Base-by-base conservation (phyloP, 768 basidiomycete species). In the Lactarius indigo region DNA sequence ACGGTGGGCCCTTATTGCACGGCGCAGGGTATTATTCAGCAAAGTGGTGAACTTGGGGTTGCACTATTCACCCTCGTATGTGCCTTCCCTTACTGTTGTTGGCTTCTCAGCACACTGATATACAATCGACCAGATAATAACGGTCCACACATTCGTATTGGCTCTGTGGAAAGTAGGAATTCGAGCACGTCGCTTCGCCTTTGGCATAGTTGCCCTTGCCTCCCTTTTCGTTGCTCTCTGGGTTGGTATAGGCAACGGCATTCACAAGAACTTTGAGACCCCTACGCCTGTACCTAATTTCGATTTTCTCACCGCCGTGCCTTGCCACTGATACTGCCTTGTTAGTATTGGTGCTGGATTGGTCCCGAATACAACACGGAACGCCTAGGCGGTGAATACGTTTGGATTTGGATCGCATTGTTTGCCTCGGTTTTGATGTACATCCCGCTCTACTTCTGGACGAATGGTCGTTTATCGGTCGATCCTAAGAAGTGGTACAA, bases 331-430 rank as follows among this genome's bases (percentile, higher is more conserved):
- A 50, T 31, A 13, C 61, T 74, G 73, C 20, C 20, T 1, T 20
- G 1, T 9, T 31, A 68, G 58, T 78, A 77, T 64, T 81, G 81
- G 81, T 83, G 82, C 68, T 82, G 81, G 81, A 78, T 83, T 61
- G 73, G 76, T 41, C 54, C 72, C 6, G 44, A 72, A 12, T 78
- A 74, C 69, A 31, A 71, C 1, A 66, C 66, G 2, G 74, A 77
- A 65, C 74, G 77, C n/a, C 73, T 81, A 18, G 76, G 66, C 56
- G 80, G 79, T 1, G 81, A 81, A 70, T 82, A 82, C 61, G 31
- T 80, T 20, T 82, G 82, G 82, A 73, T 82, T 47, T 82, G 82
- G 82, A 54, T 79, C 41, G 75, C 80, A 6, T 72, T 81, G 8
- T 68, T 71, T 35, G 64, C 77, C 52, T 80, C 79, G 7, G 61